These are phyloP conservation scores for Penicillium olsonii DNA, from an alignment of 2,329 filamentous ascomycete genomes.

Conservation along the genomic window DNA sequence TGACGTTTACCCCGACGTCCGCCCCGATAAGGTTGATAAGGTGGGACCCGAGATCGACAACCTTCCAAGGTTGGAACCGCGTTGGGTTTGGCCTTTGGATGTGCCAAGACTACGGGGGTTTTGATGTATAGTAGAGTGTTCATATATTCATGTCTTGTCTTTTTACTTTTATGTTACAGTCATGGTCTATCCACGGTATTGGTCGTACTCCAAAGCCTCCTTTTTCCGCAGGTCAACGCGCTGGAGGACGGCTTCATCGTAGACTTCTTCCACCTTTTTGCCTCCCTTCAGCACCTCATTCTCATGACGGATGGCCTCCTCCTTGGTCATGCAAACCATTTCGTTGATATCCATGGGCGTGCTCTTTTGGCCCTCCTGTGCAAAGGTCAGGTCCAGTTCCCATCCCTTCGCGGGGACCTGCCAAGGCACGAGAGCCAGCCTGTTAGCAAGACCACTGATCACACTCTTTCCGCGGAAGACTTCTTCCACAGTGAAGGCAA, in stretches of 20 bases:
- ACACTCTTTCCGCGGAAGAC: slow-evolving; percentile 81
- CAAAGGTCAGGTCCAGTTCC: slow-evolving; percentile 62
- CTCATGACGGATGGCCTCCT: slow-evolving; percentile 80
- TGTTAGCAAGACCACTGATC: slow-evolving; percentile 77
- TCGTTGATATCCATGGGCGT: slow-evolving; percentile 69
- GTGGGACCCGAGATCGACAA: no score
- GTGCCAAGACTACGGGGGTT: no score
- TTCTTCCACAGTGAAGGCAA: slow-evolving; percentile 87
- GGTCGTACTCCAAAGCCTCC: slow-evolving; percentile 63
- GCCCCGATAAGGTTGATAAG: background rate
- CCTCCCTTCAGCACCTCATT: slow-evolving; percentile 72
- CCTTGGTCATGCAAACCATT: slow-evolving; percentile 89
- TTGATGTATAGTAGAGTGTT: background rate
- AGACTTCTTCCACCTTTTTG: slow-evolving; percentile 70
- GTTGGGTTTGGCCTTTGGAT: no score
- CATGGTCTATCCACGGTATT: slow-evolving; percentile 45
- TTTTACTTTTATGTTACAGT: background rate
- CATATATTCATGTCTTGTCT: background rate
- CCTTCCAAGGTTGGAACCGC: no score
- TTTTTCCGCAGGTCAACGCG: slow-evolving; percentile 66
- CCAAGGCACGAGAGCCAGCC: slow-evolving; percentile 82
- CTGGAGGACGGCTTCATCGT: slow-evolving; percentile 66
- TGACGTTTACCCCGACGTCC: slow-evolving; percentile 5
- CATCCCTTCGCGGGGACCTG: slow-evolving; percentile 62
- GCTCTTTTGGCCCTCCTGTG: slow-evolving; percentile 69